Evolutionary conservation across 495 filamentous ascomycete genomes (phyloP).

Genomic region (Clohesyomyces aquaticus): DNA sequence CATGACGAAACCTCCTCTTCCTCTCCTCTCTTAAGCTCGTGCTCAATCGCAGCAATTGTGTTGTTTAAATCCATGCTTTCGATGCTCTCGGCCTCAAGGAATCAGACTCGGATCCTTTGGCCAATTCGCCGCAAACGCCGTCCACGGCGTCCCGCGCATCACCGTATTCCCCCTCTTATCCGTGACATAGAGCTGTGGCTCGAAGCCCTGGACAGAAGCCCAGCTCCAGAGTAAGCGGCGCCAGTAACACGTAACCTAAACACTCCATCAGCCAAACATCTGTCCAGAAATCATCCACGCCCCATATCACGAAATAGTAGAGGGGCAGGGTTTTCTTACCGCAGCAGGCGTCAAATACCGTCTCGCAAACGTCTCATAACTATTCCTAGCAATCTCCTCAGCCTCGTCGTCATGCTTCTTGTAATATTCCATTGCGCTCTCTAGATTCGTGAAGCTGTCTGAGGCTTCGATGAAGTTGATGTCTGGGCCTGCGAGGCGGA

Average conservation of each 20-base stretch:
- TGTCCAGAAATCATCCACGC: not conserved
- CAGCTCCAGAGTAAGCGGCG: constrained; percentile 54
- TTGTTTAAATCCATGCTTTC: too few species aligned
- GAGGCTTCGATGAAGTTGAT: constrained; percentile 59
- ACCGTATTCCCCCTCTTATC: constrained; percentile 14
- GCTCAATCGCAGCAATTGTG: too few species aligned
- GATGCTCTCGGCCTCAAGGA: too few species aligned
- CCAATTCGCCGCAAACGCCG: constrained; percentile 34
- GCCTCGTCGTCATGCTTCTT: constrained; percentile 51
- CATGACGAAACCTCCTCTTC: too few species aligned
- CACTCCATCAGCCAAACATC: not conserved
- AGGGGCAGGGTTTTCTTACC: constrained; percentile 26
- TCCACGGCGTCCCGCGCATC: constrained; percentile 31
- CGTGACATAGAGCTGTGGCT: constrained; percentile 17
- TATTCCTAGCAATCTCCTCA: constrained; percentile 54
- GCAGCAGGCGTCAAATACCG: constrained; percentile 57
- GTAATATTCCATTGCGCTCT: constrained; percentile 51
- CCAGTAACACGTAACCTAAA: constrained; percentile 57
- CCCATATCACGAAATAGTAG: not conserved
- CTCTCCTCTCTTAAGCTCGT: too few species aligned
- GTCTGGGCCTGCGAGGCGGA: constrained; percentile 48
- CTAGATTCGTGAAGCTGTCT: constrained; percentile 58
- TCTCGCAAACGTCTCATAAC: constrained; percentile 52
- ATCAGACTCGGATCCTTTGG: constrained; percentile 22
- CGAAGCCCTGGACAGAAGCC: constrained; percentile 40